phyloP scores from a whole-genome alignment of 352 stramenopile species.

The Phytophthora nicotianae region DNA sequence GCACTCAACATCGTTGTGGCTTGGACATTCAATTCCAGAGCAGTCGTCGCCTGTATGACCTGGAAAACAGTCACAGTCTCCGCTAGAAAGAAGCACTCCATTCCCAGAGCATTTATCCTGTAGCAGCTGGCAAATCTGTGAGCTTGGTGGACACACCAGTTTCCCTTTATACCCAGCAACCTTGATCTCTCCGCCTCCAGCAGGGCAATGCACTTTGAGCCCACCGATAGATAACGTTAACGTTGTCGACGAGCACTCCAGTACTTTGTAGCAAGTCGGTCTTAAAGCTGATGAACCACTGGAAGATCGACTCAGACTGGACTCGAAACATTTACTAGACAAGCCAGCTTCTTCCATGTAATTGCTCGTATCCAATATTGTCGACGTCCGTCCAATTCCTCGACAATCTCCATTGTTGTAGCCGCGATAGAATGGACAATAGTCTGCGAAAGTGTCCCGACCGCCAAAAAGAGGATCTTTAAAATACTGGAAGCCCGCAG shows the following conservation, averaged over 20 bases:
- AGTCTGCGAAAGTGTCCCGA: slow-evolving; percentile 71
- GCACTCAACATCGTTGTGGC: slow-evolving; percentile 41
- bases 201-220: slow-evolving; percentile 59
- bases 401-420: slow-evolving; percentile 85
- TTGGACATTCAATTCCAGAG: slow-evolving; percentile 55
- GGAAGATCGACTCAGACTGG: slow-evolving; percentile 58
- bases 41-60: slow-evolving; percentile 62
- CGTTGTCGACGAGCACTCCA: slow-evolving; percentile 47
- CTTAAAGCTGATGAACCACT: slow-evolving; percentile 39
- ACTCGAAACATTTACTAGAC: slow-evolving; percentile 75
- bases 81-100: slow-evolving; percentile 56
- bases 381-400: slow-evolving; percentile 51
- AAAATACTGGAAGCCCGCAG: slow-evolving; percentile 85
- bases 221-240: slow-evolving; percentile 56
- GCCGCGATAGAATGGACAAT: slow-evolving; percentile 79
- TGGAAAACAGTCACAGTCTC: slow-evolving; percentile 60
- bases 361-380: slow-evolving; percentile 43
- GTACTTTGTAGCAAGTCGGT: slow-evolving; percentile 63
- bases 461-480: slow-evolving; percentile 59
- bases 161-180: slow-evolving; percentile 58
- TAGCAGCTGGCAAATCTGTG: slow-evolving; percentile 63
- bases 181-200: slow-evolving; percentile 58
- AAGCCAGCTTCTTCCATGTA: slow-evolving; percentile 59
- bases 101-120: slow-evolving; percentile 72
- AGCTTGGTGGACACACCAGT: slow-evolving; percentile 53